These are phyloP conservation scores for Ustilago trichophora DNA, from an alignment of 1,284 basidiomycete genomes.

Conservation along the genomic window DNA sequence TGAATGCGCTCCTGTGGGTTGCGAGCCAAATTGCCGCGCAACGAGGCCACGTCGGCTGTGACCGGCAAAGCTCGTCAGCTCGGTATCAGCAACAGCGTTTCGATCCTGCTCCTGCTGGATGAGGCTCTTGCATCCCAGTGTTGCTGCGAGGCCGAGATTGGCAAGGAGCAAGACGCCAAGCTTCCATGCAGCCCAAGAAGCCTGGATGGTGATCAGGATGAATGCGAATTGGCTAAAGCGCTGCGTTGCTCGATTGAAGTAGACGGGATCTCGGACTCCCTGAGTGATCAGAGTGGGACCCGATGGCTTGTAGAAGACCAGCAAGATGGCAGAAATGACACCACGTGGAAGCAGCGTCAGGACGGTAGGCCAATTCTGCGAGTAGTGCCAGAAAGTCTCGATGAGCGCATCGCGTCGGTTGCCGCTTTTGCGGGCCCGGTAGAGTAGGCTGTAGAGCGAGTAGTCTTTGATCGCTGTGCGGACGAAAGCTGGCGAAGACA, in stretches of 20 bases:
- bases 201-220: constrained; percentile 44
- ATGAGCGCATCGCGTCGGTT: constrained; percentile 30
- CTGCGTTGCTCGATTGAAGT: constrained; percentile 25
- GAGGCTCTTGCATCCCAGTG: constrained; percentile 19
- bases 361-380: constrained; percentile 58
- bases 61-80: constrained; percentile 11
- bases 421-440: constrained; percentile 31
- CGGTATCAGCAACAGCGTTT: constrained; percentile 5
- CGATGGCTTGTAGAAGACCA: constrained; percentile 39
- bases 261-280: constrained; percentile 23
- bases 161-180: constrained; percentile 25
- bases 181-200: constrained; percentile 49
- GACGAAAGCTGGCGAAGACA: constrained; percentile 40
- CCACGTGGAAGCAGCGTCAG: constrained; percentile 46
- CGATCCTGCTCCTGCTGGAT: constrained; percentile 22
- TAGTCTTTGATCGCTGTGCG: constrained; percentile 39
- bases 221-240: constrained; percentile 35
- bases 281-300: constrained; percentile 9
- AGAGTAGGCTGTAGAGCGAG: constrained; percentile 51
- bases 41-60: constrained; percentile 11
- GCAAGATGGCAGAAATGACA: constrained; percentile 34
- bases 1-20: background rate
- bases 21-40: background rate
- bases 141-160: constrained; percentile 21
- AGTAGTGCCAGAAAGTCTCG: constrained; percentile 50